Evolutionary conservation across 2,329 filamentous ascomycete species (phyloP).

Genomic region (Epichloe gansuensis): DNA sequence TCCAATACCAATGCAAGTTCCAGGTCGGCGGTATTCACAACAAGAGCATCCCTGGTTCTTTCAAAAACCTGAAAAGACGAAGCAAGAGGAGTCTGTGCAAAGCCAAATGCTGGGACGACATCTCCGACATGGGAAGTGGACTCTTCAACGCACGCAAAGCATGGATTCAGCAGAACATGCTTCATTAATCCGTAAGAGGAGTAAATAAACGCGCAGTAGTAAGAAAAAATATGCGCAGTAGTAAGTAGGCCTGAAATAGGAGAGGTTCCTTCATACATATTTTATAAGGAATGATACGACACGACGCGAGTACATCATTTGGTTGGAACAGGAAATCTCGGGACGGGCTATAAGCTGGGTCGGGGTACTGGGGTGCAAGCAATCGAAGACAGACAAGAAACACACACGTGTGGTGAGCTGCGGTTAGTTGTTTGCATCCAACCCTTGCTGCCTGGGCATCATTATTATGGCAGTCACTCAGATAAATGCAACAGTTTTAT

Average conservation of each 20-base stretch:
- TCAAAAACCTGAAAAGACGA: conserved; percentile 12
- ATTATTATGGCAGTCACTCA: not conserved
- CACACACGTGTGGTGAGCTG: not conserved
- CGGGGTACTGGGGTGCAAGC: not conserved
- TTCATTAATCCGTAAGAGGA: not conserved
- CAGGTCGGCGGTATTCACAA: conserved; percentile 37
- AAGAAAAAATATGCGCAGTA: too few relatives aligned
- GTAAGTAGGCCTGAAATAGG: too few relatives aligned
- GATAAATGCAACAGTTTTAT: not conserved
- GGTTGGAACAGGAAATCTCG: not conserved
- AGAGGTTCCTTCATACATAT: too few relatives aligned
- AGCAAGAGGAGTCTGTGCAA: not conserved
- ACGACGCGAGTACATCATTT: not conserved
- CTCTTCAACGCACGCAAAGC: not conserved
- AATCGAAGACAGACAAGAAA: not conserved
- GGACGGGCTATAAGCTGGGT: not conserved
- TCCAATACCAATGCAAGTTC: conserved; percentile 52
- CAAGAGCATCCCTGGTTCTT: conserved; percentile 33
- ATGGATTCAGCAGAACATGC: conserved; percentile 8
- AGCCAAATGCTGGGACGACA: not conserved
- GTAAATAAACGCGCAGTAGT: too few relatives aligned
- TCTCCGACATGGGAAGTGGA: conserved; percentile 1
- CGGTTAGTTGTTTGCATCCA: not conserved
- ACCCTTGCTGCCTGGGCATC: not conserved
- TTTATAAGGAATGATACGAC: not conserved